Evolutionary conservation across 257 asterid species (phyloP).

Genomic region (Mentha longifolia): DNA sequence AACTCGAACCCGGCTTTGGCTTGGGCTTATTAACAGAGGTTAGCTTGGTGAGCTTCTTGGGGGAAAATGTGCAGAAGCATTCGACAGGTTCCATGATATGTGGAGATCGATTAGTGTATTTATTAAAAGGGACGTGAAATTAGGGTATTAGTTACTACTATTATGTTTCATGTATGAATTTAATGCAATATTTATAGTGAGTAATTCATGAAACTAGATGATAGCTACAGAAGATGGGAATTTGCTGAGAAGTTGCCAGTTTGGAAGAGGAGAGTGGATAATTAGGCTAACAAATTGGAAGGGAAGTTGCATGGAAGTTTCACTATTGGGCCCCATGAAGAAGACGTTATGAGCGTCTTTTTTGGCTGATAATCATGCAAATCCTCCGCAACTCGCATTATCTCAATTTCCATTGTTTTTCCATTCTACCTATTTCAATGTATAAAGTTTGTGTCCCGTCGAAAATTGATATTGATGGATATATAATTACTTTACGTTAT

Average conservation of each 20-base stretch:
- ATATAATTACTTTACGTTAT: too few species aligned
- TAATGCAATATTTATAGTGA: constrained; percentile 21
- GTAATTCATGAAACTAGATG: neutral
- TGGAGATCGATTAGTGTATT: too few species aligned
- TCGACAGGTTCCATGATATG: constrained; percentile 14
- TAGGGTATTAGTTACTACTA: neutral
- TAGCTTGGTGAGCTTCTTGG: constrained; percentile 29
- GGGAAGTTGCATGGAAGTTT: constrained; percentile 40
- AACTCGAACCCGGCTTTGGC: too few species aligned
- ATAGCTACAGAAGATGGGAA: constrained; percentile 20
- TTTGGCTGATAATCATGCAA: neutral
- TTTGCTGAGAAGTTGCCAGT: constrained; percentile 31
- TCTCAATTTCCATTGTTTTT: too few species aligned
- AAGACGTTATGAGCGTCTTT: neutral
- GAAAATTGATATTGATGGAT: too few species aligned
- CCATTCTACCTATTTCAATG: too few species aligned
- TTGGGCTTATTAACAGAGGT: constrained; percentile 27
- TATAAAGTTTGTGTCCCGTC: too few species aligned
- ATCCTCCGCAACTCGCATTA: neutral
- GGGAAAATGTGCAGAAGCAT: constrained; percentile 30
- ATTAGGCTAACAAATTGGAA: constrained; percentile 14
- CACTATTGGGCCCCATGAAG: constrained; percentile 19
- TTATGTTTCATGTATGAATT: neutral
- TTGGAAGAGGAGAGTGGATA: neutral
- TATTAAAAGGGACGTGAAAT: neutral